phyloP scores from a whole-genome alignment of 2,329 filamentous ascomycete genomes.

The Neofusicoccum ribis region DNA sequence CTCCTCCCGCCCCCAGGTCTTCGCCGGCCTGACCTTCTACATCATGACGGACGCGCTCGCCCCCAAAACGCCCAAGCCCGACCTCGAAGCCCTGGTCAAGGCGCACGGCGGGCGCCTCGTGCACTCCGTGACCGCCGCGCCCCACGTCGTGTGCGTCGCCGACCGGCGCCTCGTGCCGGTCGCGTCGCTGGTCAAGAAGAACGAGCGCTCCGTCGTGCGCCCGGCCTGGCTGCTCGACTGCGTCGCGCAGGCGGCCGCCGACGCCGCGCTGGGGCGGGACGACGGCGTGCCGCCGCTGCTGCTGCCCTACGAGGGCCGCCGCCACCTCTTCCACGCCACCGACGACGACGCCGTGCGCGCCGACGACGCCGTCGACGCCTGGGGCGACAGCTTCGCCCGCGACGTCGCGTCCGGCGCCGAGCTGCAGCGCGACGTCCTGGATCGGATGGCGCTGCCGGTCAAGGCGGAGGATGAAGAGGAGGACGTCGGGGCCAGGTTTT shows the following conservation, averaged over 20 bases:
- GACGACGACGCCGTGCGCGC: slow-evolving; percentile 57
- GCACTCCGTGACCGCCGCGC: slow-evolving; percentile 67
- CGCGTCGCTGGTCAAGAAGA: slow-evolving; percentile 74
- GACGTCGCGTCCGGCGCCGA: slow-evolving; percentile 52
- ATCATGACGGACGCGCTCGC: slow-evolving; percentile 74
- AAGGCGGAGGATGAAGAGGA: slow-evolving; percentile 8
- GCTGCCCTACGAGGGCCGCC: slow-evolving; percentile 64
- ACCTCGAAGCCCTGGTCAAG: slow-evolving; percentile 80
- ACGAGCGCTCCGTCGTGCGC: slow-evolving; percentile 69
- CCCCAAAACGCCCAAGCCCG: slow-evolving; percentile 73
- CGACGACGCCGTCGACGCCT: slow-evolving; percentile 68
- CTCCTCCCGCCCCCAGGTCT: slow-evolving; percentile 64
- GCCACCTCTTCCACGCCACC: slow-evolving; percentile 72
- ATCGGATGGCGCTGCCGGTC: background rate
- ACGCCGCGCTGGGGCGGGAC: slow-evolving; percentile 29
- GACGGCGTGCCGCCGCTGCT: too few relatives aligned
- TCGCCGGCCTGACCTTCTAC: slow-evolving; percentile 75
- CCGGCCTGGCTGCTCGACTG: slow-evolving; percentile 85
- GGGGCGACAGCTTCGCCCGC: slow-evolving; percentile 79
- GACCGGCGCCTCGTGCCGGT: slow-evolving; percentile 81
- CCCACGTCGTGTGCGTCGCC: slow-evolving; percentile 70
- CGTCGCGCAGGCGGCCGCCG: slow-evolving; percentile 60
- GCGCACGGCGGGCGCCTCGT: slow-evolving; percentile 77
- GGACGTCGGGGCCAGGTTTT: background rate
- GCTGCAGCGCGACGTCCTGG: slow-evolving; percentile 20